These are phyloP conservation scores for Solanum dulcamara DNA, from an alignment of 257 asterid genomes.

Conservation along the genomic window DNA sequence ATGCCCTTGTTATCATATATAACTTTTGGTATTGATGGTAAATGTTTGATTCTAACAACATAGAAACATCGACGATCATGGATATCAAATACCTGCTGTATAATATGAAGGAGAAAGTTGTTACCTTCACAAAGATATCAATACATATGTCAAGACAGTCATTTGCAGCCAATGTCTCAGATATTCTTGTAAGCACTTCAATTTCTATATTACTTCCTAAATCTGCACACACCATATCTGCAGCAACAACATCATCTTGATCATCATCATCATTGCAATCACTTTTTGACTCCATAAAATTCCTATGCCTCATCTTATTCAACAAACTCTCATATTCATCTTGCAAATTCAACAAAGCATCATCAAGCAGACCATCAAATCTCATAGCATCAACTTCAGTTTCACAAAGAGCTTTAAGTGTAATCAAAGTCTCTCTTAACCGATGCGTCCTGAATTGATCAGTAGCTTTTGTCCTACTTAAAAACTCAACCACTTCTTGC, in stretches of 20 bases:
- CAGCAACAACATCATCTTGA: neutral
- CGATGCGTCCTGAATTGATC: constrained; percentile 50
- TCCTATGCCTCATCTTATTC: constrained; percentile 38
- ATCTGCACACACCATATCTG: constrained; percentile 4
- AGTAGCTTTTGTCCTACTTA: constrained; percentile 81
- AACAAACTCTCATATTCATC: constrained; percentile 67
- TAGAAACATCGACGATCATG: neutral
- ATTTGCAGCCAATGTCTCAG: constrained; percentile 46
- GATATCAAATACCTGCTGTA: neutral
- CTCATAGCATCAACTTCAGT: constrained; percentile 67
- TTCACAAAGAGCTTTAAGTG: constrained; percentile 56
- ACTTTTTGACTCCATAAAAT: constrained; percentile 1
- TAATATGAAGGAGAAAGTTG: neutral
- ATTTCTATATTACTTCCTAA: constrained; percentile 53
- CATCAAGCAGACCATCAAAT: constrained; percentile 67
- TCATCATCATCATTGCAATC: constrained; percentile 3
- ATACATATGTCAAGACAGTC: constrained; percentile 79
- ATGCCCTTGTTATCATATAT: neutral
- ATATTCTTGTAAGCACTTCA: constrained; percentile 45
- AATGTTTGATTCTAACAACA: neutral
- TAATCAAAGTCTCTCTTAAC: constrained; percentile 50
- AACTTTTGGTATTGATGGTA: neutral
- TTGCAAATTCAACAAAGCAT: constrained; percentile 68
- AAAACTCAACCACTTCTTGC: constrained; percentile 77
- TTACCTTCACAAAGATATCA: constrained; percentile 68